phyloP scores from a whole-genome alignment of 331 rosid genomes.

The Quercus tomentella region DNA sequence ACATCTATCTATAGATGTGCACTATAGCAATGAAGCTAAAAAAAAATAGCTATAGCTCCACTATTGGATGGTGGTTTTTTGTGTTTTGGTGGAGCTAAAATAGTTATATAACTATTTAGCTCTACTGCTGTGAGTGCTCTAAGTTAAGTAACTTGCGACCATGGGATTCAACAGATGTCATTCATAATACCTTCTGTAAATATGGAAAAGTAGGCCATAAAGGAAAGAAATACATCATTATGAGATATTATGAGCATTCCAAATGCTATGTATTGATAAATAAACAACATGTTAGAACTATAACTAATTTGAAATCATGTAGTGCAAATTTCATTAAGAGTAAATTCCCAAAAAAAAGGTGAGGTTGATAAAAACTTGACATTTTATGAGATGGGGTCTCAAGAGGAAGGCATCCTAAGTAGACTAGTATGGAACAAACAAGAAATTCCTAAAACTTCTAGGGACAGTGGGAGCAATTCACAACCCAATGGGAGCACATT shows the following conservation, averaged over 20 bases:
- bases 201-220: not conserved
- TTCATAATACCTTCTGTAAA: not conserved
- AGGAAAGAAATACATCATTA: not conserved
- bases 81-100: too few relatives aligned
- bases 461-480: not conserved
- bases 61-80: too few relatives aligned
- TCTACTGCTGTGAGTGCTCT: too few relatives aligned
- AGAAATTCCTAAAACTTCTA: not conserved
- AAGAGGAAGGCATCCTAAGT: not conserved
- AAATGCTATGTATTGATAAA: not conserved
- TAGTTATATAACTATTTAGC: too few relatives aligned
- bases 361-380: not conserved
- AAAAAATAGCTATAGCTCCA: too few relatives aligned
- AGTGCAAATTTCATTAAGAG: not conserved
- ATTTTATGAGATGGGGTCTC: not conserved
- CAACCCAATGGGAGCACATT: not conserved
- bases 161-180: not conserved
- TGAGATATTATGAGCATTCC: not conserved
- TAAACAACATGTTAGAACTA: not conserved
- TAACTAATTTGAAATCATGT: not conserved
- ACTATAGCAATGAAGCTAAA: too few relatives aligned
- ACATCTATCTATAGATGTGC: too few relatives aligned
- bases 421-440: not conserved
- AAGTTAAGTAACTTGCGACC: not conserved
- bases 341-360: not conserved